Conservation (phyloP, 1,284 basidiomycete genomes). For the Ustilago lituana region DNA sequence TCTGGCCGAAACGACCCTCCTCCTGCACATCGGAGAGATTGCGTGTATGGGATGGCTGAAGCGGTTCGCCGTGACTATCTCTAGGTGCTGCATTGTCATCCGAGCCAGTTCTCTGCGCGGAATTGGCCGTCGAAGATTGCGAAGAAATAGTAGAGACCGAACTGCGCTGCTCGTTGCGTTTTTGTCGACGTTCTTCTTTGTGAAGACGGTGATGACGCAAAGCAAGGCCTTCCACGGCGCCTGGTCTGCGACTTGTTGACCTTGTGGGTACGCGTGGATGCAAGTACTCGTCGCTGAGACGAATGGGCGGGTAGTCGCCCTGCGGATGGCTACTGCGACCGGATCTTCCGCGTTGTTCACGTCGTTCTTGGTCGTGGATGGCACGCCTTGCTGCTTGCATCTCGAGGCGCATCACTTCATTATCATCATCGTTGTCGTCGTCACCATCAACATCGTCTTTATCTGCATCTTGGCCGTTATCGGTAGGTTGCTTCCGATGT, state of each 20-base stretch:
- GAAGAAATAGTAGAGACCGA: conserved; percentile 26
- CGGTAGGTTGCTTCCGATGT: too few species aligned
- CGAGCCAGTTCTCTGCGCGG: neutral
- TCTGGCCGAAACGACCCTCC: conserved; percentile 13
- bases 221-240: conserved; percentile 43
- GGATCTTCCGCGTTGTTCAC: conserved; percentile 2
- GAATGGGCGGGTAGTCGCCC: conserved; percentile 32
- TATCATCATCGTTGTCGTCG: conserved; percentile 13
- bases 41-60: conserved; percentile 16
- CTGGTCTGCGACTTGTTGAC: conserved; percentile 27
- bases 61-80: neutral
- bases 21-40: conserved; percentile 43
- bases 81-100: neutral
- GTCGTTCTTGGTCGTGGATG: conserved; percentile 26
- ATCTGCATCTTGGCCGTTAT: too few species aligned
- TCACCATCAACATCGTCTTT: neutral
- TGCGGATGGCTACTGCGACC: conserved; percentile 1
- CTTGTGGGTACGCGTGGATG: conserved; percentile 5
- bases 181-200: conserved; percentile 24
- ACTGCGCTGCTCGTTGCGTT: conserved; percentile 15
- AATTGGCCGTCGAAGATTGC: conserved; percentile 6
- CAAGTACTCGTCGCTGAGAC: conserved; percentile 28
- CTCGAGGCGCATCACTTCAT: conserved; percentile 21
- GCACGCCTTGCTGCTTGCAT: conserved; percentile 29
- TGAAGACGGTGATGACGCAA: conserved; percentile 38